phyloP scores from a whole-genome alignment of 495 filamentous ascomycete species.

The Hypoxylon crocopeplum region DNA sequence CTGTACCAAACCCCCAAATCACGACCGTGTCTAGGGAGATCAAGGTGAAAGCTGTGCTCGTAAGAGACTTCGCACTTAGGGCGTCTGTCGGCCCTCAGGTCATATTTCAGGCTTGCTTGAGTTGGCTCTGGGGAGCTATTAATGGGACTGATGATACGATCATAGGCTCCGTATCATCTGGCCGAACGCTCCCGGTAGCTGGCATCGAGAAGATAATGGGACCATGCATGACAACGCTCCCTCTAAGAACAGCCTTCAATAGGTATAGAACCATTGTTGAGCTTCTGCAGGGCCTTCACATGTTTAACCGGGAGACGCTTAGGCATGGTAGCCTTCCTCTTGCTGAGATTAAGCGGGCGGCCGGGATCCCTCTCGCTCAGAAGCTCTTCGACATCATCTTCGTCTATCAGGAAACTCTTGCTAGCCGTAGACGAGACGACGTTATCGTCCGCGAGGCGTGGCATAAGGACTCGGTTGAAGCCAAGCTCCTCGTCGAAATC shows the following conservation, averaged over 20 bases:
- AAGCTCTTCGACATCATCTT: slow-evolving; percentile 73
- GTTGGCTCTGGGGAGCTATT: slow-evolving; percentile 67
- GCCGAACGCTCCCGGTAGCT: slow-evolving; percentile 68
- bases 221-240: slow-evolving; percentile 73
- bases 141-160: slow-evolving; percentile 70
- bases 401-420: slow-evolving; percentile 76
- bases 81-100: slow-evolving; percentile 57
- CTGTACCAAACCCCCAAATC: slow-evolving; percentile 10
- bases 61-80: slow-evolving; percentile 22
- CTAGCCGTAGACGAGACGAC: slow-evolving; percentile 41
- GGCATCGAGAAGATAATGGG: slow-evolving; percentile 75
- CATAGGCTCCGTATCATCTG: slow-evolving; percentile 79
- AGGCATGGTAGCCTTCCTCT: slow-evolving; percentile 65
- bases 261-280: slow-evolving; percentile 58
- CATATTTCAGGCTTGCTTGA: slow-evolving; percentile 73
- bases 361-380: slow-evolving; percentile 53
- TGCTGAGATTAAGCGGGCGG: slow-evolving; percentile 67
- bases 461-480: slow-evolving; percentile 72
- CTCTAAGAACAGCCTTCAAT: slow-evolving; percentile 63
- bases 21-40: slow-evolving; percentile 27
- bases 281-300: slow-evolving; percentile 65
- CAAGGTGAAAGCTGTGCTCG: slow-evolving; percentile 21
- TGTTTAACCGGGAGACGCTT: slow-evolving; percentile 65
- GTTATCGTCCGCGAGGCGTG: slow-evolving; percentile 55
- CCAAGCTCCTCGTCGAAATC: slow-evolving; percentile 73